phyloP scores from a whole-genome alignment of 352 stramenopile genomes.

The Phytophthora pinifolia region DNA sequence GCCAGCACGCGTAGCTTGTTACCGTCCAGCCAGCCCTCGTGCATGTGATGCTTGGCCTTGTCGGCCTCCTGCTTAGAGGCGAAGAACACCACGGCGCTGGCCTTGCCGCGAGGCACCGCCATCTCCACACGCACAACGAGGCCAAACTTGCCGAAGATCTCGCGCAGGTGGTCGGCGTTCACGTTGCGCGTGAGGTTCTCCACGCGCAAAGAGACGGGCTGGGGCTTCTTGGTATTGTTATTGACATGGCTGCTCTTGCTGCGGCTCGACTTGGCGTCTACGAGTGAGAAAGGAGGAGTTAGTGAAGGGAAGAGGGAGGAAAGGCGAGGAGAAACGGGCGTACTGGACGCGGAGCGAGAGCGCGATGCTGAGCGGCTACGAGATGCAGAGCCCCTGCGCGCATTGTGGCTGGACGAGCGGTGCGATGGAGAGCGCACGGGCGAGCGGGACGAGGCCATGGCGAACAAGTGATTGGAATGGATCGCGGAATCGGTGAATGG shows the following conservation, averaged over 20 bases:
- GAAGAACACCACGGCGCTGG: constrained; percentile 63
- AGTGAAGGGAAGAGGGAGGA: neutral
- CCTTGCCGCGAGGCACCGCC: constrained; percentile 36
- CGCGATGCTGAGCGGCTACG: constrained; percentile 1
- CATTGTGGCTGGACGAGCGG: constrained; percentile 1
- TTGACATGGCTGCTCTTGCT: neutral
- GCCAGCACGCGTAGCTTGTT: constrained; percentile 67
- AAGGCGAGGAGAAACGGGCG: neutral
- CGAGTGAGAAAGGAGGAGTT: neutral
- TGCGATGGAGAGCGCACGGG: neutral
- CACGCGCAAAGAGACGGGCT: constrained; percentile 53
- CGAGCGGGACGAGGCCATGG: constrained; percentile 25
- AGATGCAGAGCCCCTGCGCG: neutral
- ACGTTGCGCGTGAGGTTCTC: constrained; percentile 88
- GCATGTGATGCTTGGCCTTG: constrained; percentile 69
- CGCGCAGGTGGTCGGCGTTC: constrained; percentile 72
- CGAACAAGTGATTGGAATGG: constrained; percentile 3
- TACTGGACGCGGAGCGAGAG: constrained; percentile 18
- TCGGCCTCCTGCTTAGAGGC: constrained; percentile 48
- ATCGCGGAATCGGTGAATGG: neutral
- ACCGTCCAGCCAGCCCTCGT: constrained; percentile 85
- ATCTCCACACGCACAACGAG: constrained; percentile 58
- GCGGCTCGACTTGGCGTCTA: constrained; percentile 5
- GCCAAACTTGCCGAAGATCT: constrained; percentile 90
- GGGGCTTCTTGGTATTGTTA: constrained; percentile 7